Conservation (phyloP, 2,329 filamentous ascomycete species). For the Neoarthrinium moseri region DNA sequence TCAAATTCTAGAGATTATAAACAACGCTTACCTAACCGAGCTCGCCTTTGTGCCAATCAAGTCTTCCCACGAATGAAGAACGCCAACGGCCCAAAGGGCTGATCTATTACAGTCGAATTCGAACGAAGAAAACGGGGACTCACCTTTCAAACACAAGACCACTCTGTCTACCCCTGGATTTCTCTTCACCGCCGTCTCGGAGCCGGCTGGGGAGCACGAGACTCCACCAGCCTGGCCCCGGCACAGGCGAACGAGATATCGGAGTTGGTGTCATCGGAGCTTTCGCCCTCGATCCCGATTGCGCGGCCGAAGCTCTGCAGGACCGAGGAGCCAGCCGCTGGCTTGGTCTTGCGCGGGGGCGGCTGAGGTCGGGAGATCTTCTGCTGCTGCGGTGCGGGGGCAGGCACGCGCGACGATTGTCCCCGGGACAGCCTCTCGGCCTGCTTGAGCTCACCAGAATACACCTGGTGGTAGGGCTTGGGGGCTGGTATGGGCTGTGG, state of each 20-base stretch:
- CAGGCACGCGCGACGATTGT: too few relatives aligned
- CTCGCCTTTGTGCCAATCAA: too few relatives aligned
- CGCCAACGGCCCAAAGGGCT: too few relatives aligned
- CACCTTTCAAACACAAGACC: background rate
- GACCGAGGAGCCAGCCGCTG: background rate
- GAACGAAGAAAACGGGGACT: background rate
- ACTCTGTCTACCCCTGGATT: too few relatives aligned
- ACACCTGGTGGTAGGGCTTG: background rate
- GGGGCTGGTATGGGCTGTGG: background rate
- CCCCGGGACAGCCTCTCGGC: too few relatives aligned
- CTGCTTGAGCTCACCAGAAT: background rate
- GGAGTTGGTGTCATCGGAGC: background rate
- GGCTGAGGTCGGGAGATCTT: background rate
- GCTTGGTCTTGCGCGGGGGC: background rate
- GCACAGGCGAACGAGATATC: slow-evolving; percentile 11
- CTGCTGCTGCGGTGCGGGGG: too few relatives aligned
- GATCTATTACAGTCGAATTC: background rate
- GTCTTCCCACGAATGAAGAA: too few relatives aligned
- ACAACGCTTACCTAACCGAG: too few relatives aligned
- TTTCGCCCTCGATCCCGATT: background rate
- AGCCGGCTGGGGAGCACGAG: too few relatives aligned
- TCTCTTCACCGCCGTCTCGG: background rate
- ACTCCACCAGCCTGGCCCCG: too few relatives aligned
- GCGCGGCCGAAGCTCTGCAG: background rate
- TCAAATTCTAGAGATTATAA: too few relatives aligned